Evolutionary conservation across 495 filamentous ascomycete species (phyloP).

Genomic region (Xylaria sp.): DNA sequence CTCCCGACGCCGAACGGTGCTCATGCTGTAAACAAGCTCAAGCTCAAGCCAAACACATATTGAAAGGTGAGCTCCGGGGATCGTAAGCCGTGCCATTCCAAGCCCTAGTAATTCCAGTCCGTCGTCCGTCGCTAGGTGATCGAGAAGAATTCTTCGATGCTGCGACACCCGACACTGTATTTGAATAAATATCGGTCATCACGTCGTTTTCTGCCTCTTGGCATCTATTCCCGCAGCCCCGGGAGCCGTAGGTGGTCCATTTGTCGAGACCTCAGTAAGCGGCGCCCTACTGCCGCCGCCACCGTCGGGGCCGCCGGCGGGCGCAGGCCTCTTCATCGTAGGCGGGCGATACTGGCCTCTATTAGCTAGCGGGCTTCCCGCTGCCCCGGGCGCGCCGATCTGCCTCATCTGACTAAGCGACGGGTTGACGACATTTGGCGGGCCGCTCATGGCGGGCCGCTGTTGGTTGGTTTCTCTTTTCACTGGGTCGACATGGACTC

Average conservation of each 20-base stretch:
- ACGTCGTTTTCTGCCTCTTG: conserved; percentile 53
- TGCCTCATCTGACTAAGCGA: conserved; percentile 69
- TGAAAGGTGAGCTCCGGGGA: not conserved
- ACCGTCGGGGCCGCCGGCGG: conserved; percentile 32
- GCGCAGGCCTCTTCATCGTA: conserved; percentile 60
- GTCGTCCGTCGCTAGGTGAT: not conserved
- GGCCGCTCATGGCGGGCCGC: conserved; percentile 18
- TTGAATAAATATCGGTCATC: conserved; percentile 8
- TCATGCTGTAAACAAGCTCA: not conserved
- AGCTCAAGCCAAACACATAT: not conserved
- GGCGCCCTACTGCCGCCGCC: conserved; percentile 39
- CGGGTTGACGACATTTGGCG: conserved; percentile 61
- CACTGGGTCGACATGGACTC: conserved; percentile 50
- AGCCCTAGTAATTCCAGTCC: not conserved
- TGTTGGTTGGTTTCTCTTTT: conserved; percentile 37
- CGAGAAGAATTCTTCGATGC: not conserved
- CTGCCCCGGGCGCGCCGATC: conserved; percentile 74
- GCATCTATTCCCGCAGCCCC: conserved; percentile 39
- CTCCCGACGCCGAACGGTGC: conserved; percentile 23
- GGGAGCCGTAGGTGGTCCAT: conserved; percentile 33
- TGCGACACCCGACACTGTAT: not conserved
- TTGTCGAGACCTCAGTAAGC: conserved; percentile 49
- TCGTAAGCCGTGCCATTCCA: not conserved
- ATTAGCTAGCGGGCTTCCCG: conserved; percentile 63
- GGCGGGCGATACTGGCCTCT: conserved; percentile 66